These are phyloP conservation scores for Psilocybe cubensis DNA, from an alignment of 768 basidiomycete genomes.

Conservation along the genomic window DNA sequence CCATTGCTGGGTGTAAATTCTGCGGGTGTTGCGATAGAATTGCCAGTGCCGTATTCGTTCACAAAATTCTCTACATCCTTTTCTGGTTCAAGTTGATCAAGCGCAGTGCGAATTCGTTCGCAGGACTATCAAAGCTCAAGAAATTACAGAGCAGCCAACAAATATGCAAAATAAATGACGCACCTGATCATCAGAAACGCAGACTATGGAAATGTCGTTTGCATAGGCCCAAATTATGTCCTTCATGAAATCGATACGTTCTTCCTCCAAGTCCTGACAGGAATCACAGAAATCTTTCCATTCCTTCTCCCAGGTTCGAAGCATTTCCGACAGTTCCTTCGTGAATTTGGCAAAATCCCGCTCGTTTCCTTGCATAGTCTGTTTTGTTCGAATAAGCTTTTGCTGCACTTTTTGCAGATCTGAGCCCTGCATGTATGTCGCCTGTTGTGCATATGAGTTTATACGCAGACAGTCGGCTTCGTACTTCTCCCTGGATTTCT, in stretches of 20 bases:
- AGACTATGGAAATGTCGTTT: constrained; percentile 92
- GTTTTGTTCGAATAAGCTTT: constrained; percentile 83
- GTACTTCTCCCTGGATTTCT: constrained; percentile 89
- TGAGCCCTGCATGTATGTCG: constrained; percentile 80
- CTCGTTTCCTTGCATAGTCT: constrained; percentile 90
- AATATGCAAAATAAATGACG: background rate
- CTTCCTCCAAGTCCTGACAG: constrained; percentile 98
- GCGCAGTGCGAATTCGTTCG: constrained; percentile 80
- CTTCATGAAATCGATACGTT: constrained; percentile 91
- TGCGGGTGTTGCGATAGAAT: constrained; percentile 76
- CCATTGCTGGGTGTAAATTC: constrained; percentile 71
- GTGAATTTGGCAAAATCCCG: constrained; percentile 87
- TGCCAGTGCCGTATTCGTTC: constrained; percentile 85
- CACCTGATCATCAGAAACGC: constrained; percentile 94
- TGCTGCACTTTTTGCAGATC: constrained; percentile 86
- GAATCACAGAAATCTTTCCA: constrained; percentile 96
- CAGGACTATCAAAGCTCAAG: constrained; percentile 65
- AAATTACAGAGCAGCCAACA: constrained; percentile 1
- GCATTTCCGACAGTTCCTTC: constrained; percentile 71
- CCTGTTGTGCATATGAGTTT: constrained; percentile 88
- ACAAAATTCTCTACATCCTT: constrained; percentile 88
- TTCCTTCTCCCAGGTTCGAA: constrained; percentile 84
- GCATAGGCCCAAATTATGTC: constrained; percentile 95
- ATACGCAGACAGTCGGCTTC: constrained; percentile 87
- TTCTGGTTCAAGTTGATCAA: constrained; percentile 87